These are phyloP conservation scores for Jackrogersella multiformis DNA, from an alignment of 495 filamentous ascomycete species.

Conservation along the genomic window DNA sequence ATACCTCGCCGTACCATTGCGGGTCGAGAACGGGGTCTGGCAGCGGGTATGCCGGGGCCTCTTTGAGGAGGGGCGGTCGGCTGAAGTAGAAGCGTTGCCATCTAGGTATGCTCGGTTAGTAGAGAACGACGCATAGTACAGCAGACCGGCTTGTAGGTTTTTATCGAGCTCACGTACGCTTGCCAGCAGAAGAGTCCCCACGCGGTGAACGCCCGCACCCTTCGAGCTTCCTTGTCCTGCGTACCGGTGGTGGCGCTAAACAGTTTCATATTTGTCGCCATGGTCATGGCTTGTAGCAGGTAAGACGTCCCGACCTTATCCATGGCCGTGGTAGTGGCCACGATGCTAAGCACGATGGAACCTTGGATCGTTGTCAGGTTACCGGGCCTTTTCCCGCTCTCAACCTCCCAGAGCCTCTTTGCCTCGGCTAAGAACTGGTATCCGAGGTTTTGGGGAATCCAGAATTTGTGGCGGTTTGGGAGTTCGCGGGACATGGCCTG, in stretches of 20 bases:
- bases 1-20: constrained; percentile 52
- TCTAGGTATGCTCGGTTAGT: constrained; percentile 16
- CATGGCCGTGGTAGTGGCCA: constrained; percentile 46
- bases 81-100: constrained; percentile 48
- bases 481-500: constrained; percentile 48
- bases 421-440: constrained; percentile 55
- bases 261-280: constrained; percentile 47
- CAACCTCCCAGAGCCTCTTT: constrained; percentile 50
- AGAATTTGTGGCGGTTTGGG: constrained; percentile 46
- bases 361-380: constrained; percentile 52
- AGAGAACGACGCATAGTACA: neutral
- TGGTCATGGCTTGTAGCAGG: constrained; percentile 45
- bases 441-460: constrained; percentile 49
- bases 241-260: constrained; percentile 36
- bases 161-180: constrained; percentile 42
- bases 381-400: constrained; percentile 25
- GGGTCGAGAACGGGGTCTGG: constrained; percentile 46
- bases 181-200: constrained; percentile 52
- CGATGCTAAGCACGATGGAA: constrained; percentile 42
- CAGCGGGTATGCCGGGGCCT: constrained; percentile 43
- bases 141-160: too few species aligned
- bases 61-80: constrained; percentile 34
- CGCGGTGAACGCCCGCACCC: constrained; percentile 47
- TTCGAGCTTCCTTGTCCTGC: constrained; percentile 24
- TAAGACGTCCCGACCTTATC: constrained; percentile 51